Percentiles rank a stretch among this genome's conserved stretches.
phyloP scores from a whole-genome alignment of 2,329 filamentous ascomycete genomes.

The Colletotrichum eremochloae region DNA sequence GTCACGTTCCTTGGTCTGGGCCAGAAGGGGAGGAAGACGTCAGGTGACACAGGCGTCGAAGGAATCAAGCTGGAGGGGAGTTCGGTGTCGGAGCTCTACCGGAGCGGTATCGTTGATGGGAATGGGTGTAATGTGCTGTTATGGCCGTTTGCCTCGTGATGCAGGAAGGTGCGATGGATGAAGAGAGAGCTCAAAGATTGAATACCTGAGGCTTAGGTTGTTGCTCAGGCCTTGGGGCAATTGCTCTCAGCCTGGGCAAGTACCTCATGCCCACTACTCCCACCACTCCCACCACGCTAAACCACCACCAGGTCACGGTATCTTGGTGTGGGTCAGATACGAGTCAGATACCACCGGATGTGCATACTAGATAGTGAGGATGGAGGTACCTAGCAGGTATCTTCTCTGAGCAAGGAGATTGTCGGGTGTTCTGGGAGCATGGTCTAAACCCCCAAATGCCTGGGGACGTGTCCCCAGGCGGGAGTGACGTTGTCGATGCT shows the following conservation, averaged over 20 bases:
- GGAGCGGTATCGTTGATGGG: slow-evolving; percentile 29
- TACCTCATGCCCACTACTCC: slow-evolving; percentile 4
- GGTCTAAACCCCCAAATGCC: slow-evolving; percentile 22
- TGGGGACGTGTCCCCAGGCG: slow-evolving; percentile 26
- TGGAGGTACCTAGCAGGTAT: slow-evolving; percentile 44
- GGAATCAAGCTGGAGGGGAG: neutral
- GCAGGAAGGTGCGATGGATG: slow-evolving; percentile 49
- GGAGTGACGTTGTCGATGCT: slow-evolving; percentile 55
- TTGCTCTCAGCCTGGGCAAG: slow-evolving; percentile 10
- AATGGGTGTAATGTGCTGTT: slow-evolving; percentile 30
- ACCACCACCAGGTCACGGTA: slow-evolving; percentile 29
- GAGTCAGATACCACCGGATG: neutral
- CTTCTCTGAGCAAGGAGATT: slow-evolving; percentile 35
- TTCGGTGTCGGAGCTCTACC: slow-evolving; percentile 25
- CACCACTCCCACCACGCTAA: slow-evolving; percentile 14
- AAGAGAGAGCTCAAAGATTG: slow-evolving; percentile 48
- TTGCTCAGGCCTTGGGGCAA: slow-evolving; percentile 30
- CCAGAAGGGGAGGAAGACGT: slow-evolving; percentile 5
- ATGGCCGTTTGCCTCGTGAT: slow-evolving; percentile 45
- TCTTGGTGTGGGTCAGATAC: slow-evolving; percentile 10
- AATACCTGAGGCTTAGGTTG: slow-evolving; percentile 41
- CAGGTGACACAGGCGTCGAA: slow-evolving; percentile 23
- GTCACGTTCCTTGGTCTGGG: slow-evolving; percentile 13
- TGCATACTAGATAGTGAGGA: neutral
- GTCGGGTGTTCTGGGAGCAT: slow-evolving; percentile 32